Base-by-base conservation (phyloP, 1,284 basidiomycete species). In the Xerocomus alliaceus region DNA sequence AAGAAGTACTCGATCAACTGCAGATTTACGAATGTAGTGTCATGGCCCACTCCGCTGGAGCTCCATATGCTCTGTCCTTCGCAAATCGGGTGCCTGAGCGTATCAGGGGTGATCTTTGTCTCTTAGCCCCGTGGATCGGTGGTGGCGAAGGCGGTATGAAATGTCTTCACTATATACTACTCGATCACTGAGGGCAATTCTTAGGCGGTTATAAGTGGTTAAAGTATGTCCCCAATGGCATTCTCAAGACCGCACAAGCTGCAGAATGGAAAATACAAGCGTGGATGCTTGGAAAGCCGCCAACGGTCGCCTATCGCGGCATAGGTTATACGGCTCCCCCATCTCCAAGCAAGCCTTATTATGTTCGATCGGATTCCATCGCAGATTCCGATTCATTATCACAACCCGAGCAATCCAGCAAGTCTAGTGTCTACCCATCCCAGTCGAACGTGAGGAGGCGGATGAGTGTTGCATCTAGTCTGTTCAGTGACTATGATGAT, bases 221-320 rank as follows among this genome's bases (percentile, higher is more conserved):
- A 61, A 97, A 95, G 75, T 98, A 96, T 74, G 91, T 99, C 1
- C 97, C 97, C 0, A 95, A 94, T 64, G 90, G 92, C 24, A 86
- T 99, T 45, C 84, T 99, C 69, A 95, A 93, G 80, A 96, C 95
- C 1, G 97, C 96, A 0, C 95, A 97, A 72, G 94, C 94, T 5
- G 97, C 97, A 0, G 97, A 99, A 71, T 98, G 95, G 95, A 94
- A 91, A 75, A 82, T 98, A 54, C 94, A 97, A 73, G 91, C 93
- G 0, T 98, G 95, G 93, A 93, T 94, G 86, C 85, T 98, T 28
- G 95, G 95, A 63, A 98, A 97, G 71, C 93, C 94, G 12, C 95
- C 95, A 20, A 89, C 88, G 7, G 81, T 94, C 50, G 84, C 87
- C 4, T 92, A 87, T 68, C 84, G 91, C 68, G 92, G 90, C 42